Evolutionary conservation across 441 rosid species (phyloP).

Genomic region (Adansonia madagascariensis): DNA sequence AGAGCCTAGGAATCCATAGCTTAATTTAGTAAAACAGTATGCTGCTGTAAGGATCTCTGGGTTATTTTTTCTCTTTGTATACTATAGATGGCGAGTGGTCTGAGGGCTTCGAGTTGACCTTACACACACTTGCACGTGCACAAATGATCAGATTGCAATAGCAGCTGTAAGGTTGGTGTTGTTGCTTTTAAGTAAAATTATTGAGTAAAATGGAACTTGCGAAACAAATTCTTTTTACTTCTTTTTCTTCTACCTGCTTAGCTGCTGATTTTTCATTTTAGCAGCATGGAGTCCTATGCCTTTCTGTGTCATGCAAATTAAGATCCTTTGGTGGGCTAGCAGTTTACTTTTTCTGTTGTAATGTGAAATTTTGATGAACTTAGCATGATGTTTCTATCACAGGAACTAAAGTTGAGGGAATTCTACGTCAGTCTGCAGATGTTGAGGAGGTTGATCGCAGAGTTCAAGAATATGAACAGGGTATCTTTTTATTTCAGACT

Average conservation of each 20-base stretch:
- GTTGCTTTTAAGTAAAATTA: background rate
- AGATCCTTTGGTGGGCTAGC: conserved; percentile 4
- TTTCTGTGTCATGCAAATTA: background rate
- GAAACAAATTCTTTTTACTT: background rate
- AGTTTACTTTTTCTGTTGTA: conserved; percentile 17
- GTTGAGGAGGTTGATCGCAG: conserved; percentile 97
- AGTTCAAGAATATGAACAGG: conserved; percentile 95
- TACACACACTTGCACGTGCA: background rate
- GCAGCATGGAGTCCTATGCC: conserved; percentile 1
- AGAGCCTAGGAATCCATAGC: background rate
- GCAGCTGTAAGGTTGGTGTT: background rate
- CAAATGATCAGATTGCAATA: background rate
- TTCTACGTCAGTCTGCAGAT: conserved; percentile 92
- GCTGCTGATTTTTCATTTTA: conserved; percentile 9
- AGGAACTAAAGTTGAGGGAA: conserved; percentile 93
- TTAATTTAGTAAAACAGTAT: background rate
- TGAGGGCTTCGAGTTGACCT: background rate
- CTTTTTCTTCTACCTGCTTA: background rate
- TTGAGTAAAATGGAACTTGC: conserved; percentile 15
- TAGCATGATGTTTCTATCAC: conserved; percentile 31
- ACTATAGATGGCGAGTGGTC: background rate
- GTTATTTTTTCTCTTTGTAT: background rate
- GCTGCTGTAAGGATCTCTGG: background rate
- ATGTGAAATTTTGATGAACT: background rate
- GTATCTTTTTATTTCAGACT: conserved; percentile 45